A percentile compares a stretch with the other conserved stretches of the same genome.
Conservation (phyloP, 2,329 filamentous ascomycete genomes). For the Raffaelea albimanens region DNA sequence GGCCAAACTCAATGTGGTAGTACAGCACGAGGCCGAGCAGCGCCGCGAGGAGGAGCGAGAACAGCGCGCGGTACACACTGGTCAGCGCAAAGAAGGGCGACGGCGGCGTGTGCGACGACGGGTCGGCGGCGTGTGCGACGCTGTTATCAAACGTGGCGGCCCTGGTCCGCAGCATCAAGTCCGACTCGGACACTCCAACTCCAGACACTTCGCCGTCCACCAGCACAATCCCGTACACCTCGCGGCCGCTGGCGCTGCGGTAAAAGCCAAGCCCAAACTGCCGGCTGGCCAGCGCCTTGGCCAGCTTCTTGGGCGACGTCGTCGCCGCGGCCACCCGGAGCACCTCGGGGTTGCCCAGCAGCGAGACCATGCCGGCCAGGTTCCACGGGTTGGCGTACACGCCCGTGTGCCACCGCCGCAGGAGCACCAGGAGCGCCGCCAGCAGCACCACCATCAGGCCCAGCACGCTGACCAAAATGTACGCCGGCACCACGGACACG, state of each 20-base stretch:
- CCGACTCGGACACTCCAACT: neutral
- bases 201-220: slow-evolving; percentile 3
- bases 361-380: slow-evolving; percentile 24
- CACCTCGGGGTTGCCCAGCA: slow-evolving; percentile 22
- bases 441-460: slow-evolving; percentile 21
- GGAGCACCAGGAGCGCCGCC: slow-evolving; percentile 16
- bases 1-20: slow-evolving; percentile 22
- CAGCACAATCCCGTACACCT: slow-evolving; percentile 23
- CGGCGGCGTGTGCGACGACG: neutral
- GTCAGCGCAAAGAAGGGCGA: slow-evolving; percentile 25
- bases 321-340: slow-evolving; percentile 6
- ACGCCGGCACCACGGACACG: slow-evolving; percentile 21
- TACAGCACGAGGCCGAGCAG: slow-evolving; percentile 29
- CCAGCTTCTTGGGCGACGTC: slow-evolving; percentile 11
- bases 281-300: slow-evolving; percentile 14
- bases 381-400: slow-evolving; percentile 31
- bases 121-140: neutral
- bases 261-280: slow-evolving; percentile 21
- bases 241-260: slow-evolving; percentile 12
- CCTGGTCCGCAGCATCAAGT: neutral
- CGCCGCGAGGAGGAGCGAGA: slow-evolving; percentile 22
- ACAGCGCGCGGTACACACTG: slow-evolving; percentile 22
- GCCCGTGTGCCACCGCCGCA: slow-evolving; percentile 27
- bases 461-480: slow-evolving; percentile 23
- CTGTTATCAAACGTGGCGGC: slow-evolving; percentile 4